phyloP scores from a whole-genome alignment of 2,329 filamentous ascomycete genomes.

The Bipolaris bicolor region DNA sequence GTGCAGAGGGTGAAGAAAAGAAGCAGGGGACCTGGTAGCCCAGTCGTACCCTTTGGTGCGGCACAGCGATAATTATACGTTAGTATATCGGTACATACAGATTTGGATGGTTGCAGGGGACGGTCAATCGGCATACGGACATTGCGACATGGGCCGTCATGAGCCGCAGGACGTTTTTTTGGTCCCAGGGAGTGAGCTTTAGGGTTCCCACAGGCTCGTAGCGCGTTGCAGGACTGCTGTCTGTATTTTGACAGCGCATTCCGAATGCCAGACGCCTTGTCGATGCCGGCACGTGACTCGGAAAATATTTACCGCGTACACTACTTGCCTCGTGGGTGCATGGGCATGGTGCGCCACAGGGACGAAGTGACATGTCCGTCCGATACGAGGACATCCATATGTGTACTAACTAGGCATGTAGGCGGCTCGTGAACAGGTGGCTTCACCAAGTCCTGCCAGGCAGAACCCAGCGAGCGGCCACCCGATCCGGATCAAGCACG shows the following conservation, averaged over 20 bases:
- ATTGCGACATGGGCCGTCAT: slow-evolving; percentile 4
- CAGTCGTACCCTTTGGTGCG: not conserved
- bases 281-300: not conserved
- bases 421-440: not conserved
- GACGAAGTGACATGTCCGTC: not conserved
- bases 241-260: not conserved
- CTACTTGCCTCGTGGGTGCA: not conserved
- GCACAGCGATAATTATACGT: not conserved
- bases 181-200: not conserved
- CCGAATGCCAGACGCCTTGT: not conserved
- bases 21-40: not conserved
- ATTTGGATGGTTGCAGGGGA: slow-evolving; percentile 3
- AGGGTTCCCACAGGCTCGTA: not conserved
- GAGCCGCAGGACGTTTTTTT: slow-evolving; percentile 2
- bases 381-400: not conserved
- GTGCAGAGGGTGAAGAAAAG: not conserved
- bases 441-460: not conserved
- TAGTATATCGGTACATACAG: not conserved
- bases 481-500: not conserved
- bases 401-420: not conserved
- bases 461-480: not conserved
- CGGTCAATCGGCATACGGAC: not conserved
- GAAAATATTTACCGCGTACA: not conserved
- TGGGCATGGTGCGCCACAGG: not conserved
- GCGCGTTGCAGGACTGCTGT: not conserved